Evolutionary conservation across 1,139 yeast species (phyloP), one percentile per base, ranked within the genome.

Genomic region (Suhomyces maxii): DNA sequence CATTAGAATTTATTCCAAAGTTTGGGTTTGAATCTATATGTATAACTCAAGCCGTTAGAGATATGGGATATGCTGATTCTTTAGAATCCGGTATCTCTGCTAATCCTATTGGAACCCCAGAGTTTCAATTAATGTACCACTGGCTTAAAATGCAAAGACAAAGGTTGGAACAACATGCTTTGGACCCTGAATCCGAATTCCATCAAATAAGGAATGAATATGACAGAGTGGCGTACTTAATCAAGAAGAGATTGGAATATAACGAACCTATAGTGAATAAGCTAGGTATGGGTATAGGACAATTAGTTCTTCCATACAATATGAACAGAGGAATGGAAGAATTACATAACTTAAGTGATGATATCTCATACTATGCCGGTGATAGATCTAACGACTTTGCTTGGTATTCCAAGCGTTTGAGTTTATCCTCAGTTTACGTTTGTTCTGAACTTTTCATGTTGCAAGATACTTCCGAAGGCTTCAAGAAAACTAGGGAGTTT

Each of bases 331-430:
- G 89, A 0, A 51, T 86, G 40, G 79, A 77, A 33, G 96, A 89
- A 60, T 76, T 93, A 50, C 87, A 84, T 57, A 77, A 79, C 45
- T 75, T 91, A 45, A 77, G 90, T 13, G 97, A 93, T 64, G 98
- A 93, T 61, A 76, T 93, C 52, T 81, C 89, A 44, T 89, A 70
- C 64, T 82, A 82, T 56, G 83, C 96, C 0, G 95, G 91, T 3
- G 97, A 91, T 61, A 68, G 74, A 45, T 82, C 95, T n/a, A 80
- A 85, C 50, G 97, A 89, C 64, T 84, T 88, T 64, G 85, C 89
- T 3, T 93, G 99, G 99, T 93, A 93, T 64, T 73, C 95, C n/a
- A 88, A 90, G 61, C 74, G 98, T 54, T 70, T 84, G 26, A 78
- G 88, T 6, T 64, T 91, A 28, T 77, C 89, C 14, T 74, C 86